These are phyloP conservation scores for Wallacemonas collosoma DNA, from an alignment of 208 protist genomes.

Conservation along the genomic window DNA sequence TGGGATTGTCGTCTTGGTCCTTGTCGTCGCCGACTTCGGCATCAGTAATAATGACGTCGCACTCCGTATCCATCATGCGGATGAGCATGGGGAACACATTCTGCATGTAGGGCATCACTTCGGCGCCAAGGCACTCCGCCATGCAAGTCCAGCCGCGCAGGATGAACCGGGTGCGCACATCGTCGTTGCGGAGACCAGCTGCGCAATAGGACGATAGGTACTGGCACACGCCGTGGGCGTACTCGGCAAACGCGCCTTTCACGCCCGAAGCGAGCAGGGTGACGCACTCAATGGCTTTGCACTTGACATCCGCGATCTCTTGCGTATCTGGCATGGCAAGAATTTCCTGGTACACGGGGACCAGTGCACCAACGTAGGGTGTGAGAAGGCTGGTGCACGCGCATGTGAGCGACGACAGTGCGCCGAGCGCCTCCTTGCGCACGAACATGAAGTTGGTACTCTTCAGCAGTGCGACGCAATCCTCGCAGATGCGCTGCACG, in stretches of 20 bases:
- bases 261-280: slow-evolving; percentile 84
- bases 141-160: slow-evolving; percentile 91
- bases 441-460: slow-evolving; percentile 58
- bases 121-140: slow-evolving; percentile 81
- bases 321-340: slow-evolving; percentile 64
- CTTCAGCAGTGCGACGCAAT: slow-evolving; percentile 53
- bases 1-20: slow-evolving; percentile 47
- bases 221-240: slow-evolving; percentile 69
- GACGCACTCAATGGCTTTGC: slow-evolving; percentile 86
- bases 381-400: slow-evolving; percentile 56
- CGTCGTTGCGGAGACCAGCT: slow-evolving; percentile 55
- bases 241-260: slow-evolving; percentile 67
- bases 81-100: slow-evolving; percentile 77
- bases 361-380: slow-evolving; percentile 65
- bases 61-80: slow-evolving; percentile 71
- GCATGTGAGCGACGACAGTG: slow-evolving; percentile 71
- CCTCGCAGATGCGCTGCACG: slow-evolving; percentile 60
- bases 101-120: slow-evolving; percentile 73
- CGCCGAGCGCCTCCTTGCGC: slow-evolving; percentile 62
- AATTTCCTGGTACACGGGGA: slow-evolving; percentile 76
- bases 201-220: slow-evolving; percentile 59
- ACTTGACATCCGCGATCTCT: slow-evolving; percentile 70
- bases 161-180: slow-evolving; percentile 72
- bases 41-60: slow-evolving; percentile 66
- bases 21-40: slow-evolving; percentile 62